Percentiles rank a stretch among this genome's conserved stretches.
Conservation (phyloP, 2,329 filamentous ascomycete species). For the Trichoderma asperellum region DNA sequence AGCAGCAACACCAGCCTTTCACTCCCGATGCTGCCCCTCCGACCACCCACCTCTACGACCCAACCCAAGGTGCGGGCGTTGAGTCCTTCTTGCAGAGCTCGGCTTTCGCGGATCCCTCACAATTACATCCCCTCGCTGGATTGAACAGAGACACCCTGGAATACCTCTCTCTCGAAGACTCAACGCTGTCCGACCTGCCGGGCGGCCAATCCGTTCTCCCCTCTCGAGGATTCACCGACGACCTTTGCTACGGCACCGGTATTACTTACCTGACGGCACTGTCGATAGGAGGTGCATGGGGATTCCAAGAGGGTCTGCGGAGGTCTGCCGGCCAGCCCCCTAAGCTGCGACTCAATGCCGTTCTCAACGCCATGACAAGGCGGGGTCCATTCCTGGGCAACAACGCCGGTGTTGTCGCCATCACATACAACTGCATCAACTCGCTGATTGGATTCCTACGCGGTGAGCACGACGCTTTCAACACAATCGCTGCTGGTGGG, state of each 20-base stretch:
- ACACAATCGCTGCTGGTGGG: constrained; percentile 82
- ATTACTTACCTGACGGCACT: constrained; percentile 91
- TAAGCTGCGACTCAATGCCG: constrained; percentile 89
- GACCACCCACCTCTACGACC: constrained; percentile 67
- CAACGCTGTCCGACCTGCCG: constrained; percentile 81
- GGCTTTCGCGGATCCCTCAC: constrained; percentile 80
- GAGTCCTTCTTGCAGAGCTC: constrained; percentile 81
- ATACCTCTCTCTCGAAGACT: constrained; percentile 93
- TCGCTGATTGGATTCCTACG: constrained; percentile 77
- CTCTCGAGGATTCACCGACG: constrained; percentile 95
- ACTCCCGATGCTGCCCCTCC: constrained; percentile 43
- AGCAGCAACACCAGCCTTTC: constrained; percentile 39
- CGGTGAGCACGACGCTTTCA: constrained; percentile 86
- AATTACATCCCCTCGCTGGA: constrained; percentile 90
- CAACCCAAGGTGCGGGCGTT: constrained; percentile 75
- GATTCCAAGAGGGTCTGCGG: constrained; percentile 84
- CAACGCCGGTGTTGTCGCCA: constrained; percentile 91
- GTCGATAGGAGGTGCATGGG: constrained; percentile 86
- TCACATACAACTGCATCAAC: constrained; percentile 94
- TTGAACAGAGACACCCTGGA: constrained; percentile 92
- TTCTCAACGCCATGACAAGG: constrained; percentile 91
- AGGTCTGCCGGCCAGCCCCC: constrained; percentile 78
- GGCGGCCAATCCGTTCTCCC: constrained; percentile 86
- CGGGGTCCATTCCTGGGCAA: constrained; percentile 95
- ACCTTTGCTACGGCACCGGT: constrained; percentile 96